Evolutionary conservation across 2,329 filamentous ascomycete genomes (phyloP), one percentile per base, ranked within the genome.

Genomic region (Didymella keratinophila): DNA sequence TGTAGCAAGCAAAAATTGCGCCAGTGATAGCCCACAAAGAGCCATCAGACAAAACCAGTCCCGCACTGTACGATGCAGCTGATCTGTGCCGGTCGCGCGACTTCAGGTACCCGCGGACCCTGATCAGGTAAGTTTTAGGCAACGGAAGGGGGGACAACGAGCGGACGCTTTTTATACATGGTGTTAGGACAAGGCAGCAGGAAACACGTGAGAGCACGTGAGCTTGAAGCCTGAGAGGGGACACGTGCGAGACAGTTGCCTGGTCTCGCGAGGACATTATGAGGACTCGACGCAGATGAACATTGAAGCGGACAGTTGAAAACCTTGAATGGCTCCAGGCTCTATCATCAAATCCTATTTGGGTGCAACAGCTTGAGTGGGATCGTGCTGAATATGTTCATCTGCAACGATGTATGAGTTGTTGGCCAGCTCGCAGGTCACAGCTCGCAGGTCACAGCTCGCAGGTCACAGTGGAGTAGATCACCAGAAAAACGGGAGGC

Each of bases 1-100:
- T 11, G 28, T 23, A 58, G 50, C 44, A 46, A 58, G 32, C 44
- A 54, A 54, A 53, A 44, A 58, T 45, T 54, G 39, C 50, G 56
- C 49, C 50, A 58, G 50, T 50, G 56, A 49, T 14, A 3, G 25
- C 39, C 45, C 45, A 23, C 10, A 27, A 48, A 27, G 32, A 25
- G 23, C 32, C 39, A 34, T 50, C 49, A 41, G 56, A 49, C 49
- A 49, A 45, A 50, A 39, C 50, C 56, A 53, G 56, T 50, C 56
- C 56, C 44, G 44, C 56, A 53, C 16, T 30, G 55, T 58, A 30
- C 55, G 2, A 52, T 58, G 55, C 55, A 58, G 48, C 55, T 52
- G 48, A 52, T 52, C n/a, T 30, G 18, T 56, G 55, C 34, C 55
- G 55, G 49, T 53, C 55, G 25, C 43, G 23, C 55, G 49, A 25